phyloP scores from a whole-genome alignment of 1,284 basidiomycete genomes.

The Mixia osmundae region DNA sequence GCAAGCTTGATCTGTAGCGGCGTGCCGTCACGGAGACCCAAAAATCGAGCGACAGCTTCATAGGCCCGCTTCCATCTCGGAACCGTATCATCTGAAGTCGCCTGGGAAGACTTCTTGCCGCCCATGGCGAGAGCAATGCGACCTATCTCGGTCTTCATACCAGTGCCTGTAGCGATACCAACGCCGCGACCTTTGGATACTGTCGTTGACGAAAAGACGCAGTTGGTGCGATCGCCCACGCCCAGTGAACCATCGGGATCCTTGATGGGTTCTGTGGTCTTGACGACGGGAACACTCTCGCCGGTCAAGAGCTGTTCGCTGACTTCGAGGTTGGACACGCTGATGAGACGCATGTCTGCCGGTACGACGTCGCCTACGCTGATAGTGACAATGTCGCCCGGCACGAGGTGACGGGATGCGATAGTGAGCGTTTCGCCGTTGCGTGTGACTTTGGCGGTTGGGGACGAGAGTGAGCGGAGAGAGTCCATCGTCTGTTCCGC shows the following conservation, averaged over 20 bases:
- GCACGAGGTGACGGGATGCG: no score
- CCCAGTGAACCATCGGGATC: constrained; percentile 21
- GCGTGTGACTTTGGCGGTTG: no score
- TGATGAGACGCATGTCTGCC: no score
- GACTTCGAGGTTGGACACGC: no score
- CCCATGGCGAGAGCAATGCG: constrained; percentile 32
- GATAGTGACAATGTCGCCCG: no score
- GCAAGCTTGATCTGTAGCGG: constrained; percentile 38
- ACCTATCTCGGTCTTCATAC: constrained; percentile 42
- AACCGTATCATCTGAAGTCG: constrained; percentile 18
- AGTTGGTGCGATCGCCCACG: constrained; percentile 35
- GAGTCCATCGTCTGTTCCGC: no score
- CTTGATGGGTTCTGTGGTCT: constrained; percentile 28
- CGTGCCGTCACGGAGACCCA: constrained; percentile 30
- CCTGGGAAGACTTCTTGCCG: constrained; percentile 21
- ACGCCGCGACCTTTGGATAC: constrained; percentile 41
- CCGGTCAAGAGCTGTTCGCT: no score
- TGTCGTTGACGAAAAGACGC: constrained; percentile 36
- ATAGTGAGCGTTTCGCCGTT: no score
- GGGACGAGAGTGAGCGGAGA: no score
- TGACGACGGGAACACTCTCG: constrained; percentile 38
- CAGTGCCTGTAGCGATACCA: constrained; percentile 35
- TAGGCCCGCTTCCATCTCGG: no score
- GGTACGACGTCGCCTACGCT: no score
- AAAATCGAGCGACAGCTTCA: no score